Conservation (phyloP, 768 basidiomycete genomes). For the Suillus subalutaceus region DNA sequence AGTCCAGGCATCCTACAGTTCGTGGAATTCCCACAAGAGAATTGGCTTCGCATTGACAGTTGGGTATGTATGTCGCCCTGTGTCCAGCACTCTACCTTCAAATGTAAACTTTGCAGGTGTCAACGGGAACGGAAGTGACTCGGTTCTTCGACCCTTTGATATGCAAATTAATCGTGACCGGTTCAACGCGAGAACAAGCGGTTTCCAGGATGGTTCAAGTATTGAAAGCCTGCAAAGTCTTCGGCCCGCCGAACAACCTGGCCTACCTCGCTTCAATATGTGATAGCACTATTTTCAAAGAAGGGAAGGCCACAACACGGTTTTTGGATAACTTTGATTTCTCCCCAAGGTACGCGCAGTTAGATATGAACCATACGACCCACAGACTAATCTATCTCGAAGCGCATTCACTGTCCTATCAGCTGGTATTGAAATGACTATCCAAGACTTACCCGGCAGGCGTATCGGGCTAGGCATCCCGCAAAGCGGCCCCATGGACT, state of each 20-base stretch:
- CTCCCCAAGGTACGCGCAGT: conserved; percentile 38
- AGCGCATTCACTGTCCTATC: conserved; percentile 58
- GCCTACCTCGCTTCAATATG: conserved; percentile 52
- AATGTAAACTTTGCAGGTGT: conserved; percentile 35
- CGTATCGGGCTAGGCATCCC: conserved; percentile 60
- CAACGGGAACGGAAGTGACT: conserved; percentile 53
- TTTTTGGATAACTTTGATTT: conserved; percentile 51
- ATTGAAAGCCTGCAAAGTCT: conserved; percentile 44
- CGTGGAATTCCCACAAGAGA: conserved; percentile 44
- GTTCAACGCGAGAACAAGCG: conserved; percentile 47
- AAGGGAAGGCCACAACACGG: conserved; percentile 49
- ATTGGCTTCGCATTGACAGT: conserved; percentile 63
- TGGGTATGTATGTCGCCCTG: conserved; percentile 44
- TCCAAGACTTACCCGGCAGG: conserved; percentile 63
- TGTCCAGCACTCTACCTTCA: background rate
- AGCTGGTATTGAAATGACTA: conserved; percentile 56
- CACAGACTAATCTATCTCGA: background rate
- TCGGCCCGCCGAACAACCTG: conserved; percentile 65
- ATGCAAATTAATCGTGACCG: conserved; percentile 61
- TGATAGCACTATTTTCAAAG: conserved; percentile 38
- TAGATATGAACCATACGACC: background rate
- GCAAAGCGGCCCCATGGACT: conserved; percentile 66
- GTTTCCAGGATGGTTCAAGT: conserved; percentile 43
- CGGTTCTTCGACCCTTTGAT: conserved; percentile 61
- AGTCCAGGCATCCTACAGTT: conserved; percentile 64